Evolutionary conservation across 805 yeast genomes (phyloP).

Genomic region (Soucietia sequanensis): DNA sequence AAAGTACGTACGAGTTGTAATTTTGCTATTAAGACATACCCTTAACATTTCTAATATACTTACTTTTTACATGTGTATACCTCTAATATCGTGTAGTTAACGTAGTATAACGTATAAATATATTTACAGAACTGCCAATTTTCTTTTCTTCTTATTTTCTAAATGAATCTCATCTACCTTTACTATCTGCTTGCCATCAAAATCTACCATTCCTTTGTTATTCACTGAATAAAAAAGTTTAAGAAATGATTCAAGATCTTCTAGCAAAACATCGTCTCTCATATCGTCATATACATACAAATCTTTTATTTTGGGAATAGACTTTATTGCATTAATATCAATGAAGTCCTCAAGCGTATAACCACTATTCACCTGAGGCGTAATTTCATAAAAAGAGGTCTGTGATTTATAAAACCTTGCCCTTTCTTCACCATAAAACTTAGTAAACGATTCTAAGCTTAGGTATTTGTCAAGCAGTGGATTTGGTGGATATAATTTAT

Average conservation of each 20-base stretch:
- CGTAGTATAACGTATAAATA: no score
- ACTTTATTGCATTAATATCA: slow-evolving; percentile 5
- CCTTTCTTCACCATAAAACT: slow-evolving; percentile 42
- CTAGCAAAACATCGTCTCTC: slow-evolving; percentile 6
- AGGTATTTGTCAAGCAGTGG: slow-evolving; percentile 58
- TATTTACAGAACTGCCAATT: no score
- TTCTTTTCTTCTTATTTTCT: no score
- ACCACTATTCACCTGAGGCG: slow-evolving; percentile 20
- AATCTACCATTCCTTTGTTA: slow-evolving; percentile 21
- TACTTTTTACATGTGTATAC: no score
- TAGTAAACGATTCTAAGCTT: slow-evolving; percentile 46
- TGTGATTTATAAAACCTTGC: slow-evolving; percentile 7
- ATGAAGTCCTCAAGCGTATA: slow-evolving; percentile 19
- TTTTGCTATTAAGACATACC: no score
- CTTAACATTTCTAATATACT: no score
- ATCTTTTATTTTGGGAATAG: slow-evolving; percentile 11
- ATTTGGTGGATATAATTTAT: slow-evolving; percentile 54
- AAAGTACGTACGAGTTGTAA: no score
- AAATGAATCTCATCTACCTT: neutral
- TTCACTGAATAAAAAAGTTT: slow-evolving; percentile 24
- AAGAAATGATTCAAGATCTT: slow-evolving; percentile 20
- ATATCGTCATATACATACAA: slow-evolving; percentile 6
- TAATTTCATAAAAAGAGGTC: slow-evolving; percentile 22
- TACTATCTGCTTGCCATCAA: slow-evolving; percentile 3
- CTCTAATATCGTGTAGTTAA: no score